Percentiles rank a stretch among this genome's conserved stretches.
Evolutionary conservation across 139 green algal species (phyloP).

Genomic region (Haematococcus lacustris): DNA sequence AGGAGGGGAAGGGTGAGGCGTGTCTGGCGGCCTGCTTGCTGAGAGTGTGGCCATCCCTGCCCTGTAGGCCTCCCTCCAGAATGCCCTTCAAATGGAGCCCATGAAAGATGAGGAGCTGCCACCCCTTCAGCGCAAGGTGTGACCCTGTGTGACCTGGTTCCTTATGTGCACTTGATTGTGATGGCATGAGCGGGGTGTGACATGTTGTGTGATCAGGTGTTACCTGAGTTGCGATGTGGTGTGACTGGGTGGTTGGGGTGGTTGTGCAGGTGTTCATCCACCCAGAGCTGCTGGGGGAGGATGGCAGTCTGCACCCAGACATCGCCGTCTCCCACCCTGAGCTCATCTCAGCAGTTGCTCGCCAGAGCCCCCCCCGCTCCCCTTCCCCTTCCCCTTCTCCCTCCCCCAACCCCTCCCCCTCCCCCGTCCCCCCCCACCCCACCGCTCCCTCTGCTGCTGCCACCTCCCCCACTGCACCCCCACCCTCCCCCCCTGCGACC

Average conservation of each 20-base stretch:
- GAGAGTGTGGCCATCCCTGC: background rate
- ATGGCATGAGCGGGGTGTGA: background rate
- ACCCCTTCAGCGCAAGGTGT: background rate
- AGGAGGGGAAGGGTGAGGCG: too few species aligned
- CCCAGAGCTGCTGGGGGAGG: conserved; percentile 2
- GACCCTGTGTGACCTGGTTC: too few species aligned
- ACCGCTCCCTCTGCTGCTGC: too few species aligned
- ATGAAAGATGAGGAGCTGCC: conserved; percentile 3
- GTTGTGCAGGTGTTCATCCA: conserved; percentile 8
- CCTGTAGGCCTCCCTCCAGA: background rate
- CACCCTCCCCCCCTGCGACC: too few species aligned
- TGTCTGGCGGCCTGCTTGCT: background rate
- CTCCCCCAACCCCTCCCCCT: background rate
- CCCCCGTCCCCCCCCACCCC: background rate
- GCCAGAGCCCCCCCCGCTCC: background rate
- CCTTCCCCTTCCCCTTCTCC: background rate
- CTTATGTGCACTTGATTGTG: too few species aligned
- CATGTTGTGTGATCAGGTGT: background rate
- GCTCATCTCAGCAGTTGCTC: background rate
- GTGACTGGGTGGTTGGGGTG: background rate
- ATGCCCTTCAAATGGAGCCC: background rate
- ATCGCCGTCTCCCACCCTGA: conserved; percentile 1
- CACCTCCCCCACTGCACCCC: too few species aligned
- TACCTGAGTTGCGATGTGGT: background rate
- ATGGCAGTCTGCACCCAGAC: conserved; percentile 4